Evolutionary conservation across 2,329 filamentous ascomycete species (phyloP), one percentile per base, ranked within the genome.

Genomic region (Diplodia sapinea): DNA sequence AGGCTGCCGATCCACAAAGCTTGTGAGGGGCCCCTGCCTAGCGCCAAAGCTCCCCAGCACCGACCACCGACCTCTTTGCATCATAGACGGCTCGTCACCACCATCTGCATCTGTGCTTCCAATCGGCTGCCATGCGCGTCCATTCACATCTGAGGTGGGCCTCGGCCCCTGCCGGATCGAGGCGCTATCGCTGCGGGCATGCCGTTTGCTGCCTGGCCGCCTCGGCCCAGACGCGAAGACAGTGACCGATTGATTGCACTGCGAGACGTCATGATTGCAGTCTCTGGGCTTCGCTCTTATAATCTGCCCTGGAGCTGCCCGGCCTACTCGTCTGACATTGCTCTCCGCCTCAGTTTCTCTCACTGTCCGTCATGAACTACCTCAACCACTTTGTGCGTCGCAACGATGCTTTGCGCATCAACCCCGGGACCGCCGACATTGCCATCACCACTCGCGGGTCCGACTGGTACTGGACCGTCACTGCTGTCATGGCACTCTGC

Each of bases 381-480:
- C 17, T 66, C 38, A 55, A 63, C 43, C 56, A 56, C 12, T 49
- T 49, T 26, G 17, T 33, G n/a, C 66, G 57, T 56, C 62, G 78
- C 51, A 86, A 86, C 70, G 70, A 83, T 47, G 84, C 84, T 9
- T 72, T 86, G 40, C 71, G 77, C 52, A 73, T 79, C 71, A 86
- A 86, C 55, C 49, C 63, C 69, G 68, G 61, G 8, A 74, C 72
- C 2, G 83, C 83, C 17, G 81, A 89, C 72, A 84, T 90, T 50
- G 80, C 80, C 70, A 88, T 90, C 72, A 89, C 87, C 12, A 79
- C 76, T 20, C 85, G 78, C 73, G 88, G 87, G 15, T 89, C 86
- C 0, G 82, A 89, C 74, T 88, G 85, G 80, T 88, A 89, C 73
- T 91, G 85, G 78, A 79, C 88, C 8, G 84, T 89, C 17, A 86